These are phyloP conservation scores for Phoenix roebelenii DNA, from an alignment of 176 grass and related monocot genomes.

Conservation along the genomic window DNA sequence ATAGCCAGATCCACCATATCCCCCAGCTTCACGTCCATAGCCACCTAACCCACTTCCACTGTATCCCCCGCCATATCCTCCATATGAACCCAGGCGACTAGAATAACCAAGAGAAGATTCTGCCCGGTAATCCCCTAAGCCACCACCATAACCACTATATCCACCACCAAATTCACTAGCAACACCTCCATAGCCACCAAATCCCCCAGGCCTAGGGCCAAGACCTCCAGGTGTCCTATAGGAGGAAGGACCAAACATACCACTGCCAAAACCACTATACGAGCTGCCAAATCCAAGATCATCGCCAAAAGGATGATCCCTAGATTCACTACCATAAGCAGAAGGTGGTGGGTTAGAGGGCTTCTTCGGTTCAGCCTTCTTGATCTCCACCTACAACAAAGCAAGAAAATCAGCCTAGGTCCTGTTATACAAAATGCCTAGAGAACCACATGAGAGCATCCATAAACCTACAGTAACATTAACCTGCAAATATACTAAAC, in stretches of 20 bases:
- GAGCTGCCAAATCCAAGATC: conserved; percentile 47
- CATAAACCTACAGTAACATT: conserved; percentile 13
- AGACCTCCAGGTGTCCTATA: conserved; percentile 56
- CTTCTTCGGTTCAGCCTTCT: conserved; percentile 99
- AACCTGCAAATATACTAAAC: conserved; percentile 10
- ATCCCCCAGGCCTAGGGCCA: conserved; percentile 52
- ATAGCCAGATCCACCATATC: conserved; percentile 47
- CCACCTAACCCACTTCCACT: conserved; percentile 33
- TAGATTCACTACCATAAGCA: conserved; percentile 50
- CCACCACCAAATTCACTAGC: conserved; percentile 24
- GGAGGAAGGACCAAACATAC: conserved; percentile 38
- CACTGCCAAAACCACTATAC: conserved; percentile 38
- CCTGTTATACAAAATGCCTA: conserved; percentile 17
- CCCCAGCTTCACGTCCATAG: conserved; percentile 36
- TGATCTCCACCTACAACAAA: conserved; percentile 94
- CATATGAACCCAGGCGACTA: conserved; percentile 42
- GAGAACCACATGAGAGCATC: conserved; percentile 20
- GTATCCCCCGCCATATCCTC: conserved; percentile 42
- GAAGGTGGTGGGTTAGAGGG: conserved; percentile 49
- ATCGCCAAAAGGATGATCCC: conserved; percentile 33
- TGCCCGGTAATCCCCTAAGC: conserved; percentile 44
- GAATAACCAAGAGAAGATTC: conserved; percentile 45
- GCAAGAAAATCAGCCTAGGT: conserved; percentile 41
- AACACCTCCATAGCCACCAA: conserved; percentile 31
- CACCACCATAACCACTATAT: conserved; percentile 34